Base-by-base conservation (phyloP, 257 asterid species). In the Fraxinus quadrangulata region DNA sequence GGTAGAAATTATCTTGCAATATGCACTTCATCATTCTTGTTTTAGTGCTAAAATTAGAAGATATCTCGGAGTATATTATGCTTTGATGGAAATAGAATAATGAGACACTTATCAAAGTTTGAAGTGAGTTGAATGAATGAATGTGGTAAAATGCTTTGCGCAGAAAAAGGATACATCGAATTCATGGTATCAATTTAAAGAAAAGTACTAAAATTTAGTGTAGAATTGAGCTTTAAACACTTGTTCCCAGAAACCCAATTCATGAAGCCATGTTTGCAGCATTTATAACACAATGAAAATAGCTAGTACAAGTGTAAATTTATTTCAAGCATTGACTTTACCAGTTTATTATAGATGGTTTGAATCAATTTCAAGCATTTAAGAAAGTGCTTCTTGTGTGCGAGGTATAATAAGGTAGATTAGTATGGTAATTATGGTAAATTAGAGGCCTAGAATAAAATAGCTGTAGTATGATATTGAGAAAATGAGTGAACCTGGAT, bases 31-130 rank as follows among this genome's bases (percentile, higher is more conserved):
- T 75, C 33, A n/a, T 72, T 68, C 47, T 66, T 71, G 12, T 67
- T 67, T 31, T n/a, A 61, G 23, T 69, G 45, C 69, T 73, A 56
- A 67, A 72, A 71, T 37, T 34, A 70, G 76, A 7, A 42, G 37
- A 65, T 39, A 31, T 11, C 5, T 37, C 36, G 23, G 33, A 70
- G 51, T 30, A 19, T 10, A n/a, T 56, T 0, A 59, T 19, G 61
- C 30, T 71, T 8, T 31, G 16, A 12, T 40, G 33, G 61, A 21
- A 13, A 71, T 21, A 71, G 56, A 9, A 21, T 70, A 17, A 37
- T 45, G 26, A 13, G 49, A 6, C 69, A 68, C 59, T 56, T 4
- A 36, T 42, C 17, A 5, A 67, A 7, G 19, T 16, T 10, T 8
- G 14, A 30, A 67, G 28, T 16, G 45, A 67, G 21, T 66, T 65